These are phyloP conservation scores for Trichoderma asperellum DNA, from an alignment of 2,329 filamentous ascomycete genomes.

Conservation along the genomic window DNA sequence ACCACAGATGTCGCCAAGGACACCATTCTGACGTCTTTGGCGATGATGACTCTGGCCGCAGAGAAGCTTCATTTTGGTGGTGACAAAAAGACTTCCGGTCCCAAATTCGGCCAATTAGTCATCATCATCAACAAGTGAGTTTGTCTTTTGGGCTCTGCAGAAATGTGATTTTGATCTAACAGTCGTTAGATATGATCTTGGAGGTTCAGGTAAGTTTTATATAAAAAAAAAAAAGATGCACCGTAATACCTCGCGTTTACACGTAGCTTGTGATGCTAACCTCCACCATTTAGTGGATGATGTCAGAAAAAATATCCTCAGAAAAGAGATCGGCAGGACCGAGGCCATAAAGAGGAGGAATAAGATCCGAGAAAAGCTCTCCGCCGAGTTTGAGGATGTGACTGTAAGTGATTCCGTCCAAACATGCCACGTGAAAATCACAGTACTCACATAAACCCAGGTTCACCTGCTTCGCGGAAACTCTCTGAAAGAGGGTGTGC, in stretches of 20 bases:
- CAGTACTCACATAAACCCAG: constrained; percentile 2
- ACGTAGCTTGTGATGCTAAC: background rate
- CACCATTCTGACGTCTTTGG: constrained; percentile 24
- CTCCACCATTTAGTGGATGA: constrained; percentile 14
- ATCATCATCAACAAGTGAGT: constrained; percentile 26
- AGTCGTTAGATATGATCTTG: constrained; percentile 14
- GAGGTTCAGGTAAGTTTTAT: constrained; percentile 20
- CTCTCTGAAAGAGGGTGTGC: constrained; percentile 22
- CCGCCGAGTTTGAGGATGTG: constrained; percentile 21
- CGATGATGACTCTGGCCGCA: constrained; percentile 22
- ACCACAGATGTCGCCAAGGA: constrained; percentile 26
- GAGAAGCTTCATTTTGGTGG: constrained; percentile 22
- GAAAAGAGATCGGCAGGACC: constrained; percentile 22
- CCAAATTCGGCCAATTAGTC: constrained; percentile 23
- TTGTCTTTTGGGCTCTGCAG: background rate
- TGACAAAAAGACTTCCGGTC: constrained; percentile 14
- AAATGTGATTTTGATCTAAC: background rate
- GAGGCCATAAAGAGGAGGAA: constrained; percentile 24
- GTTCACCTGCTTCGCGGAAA: constrained; percentile 23
- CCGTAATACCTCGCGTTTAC: background rate
- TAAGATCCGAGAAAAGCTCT: constrained; percentile 25
- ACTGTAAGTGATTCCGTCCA: background rate
- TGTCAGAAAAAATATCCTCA: constrained; percentile 24
- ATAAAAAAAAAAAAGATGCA: background rate
- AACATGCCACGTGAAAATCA: too few species aligned